A percentile compares a stretch with the other conserved stretches of the same genome.
These are phyloP conservation scores for Vigna nakashimae DNA, from an alignment of 306 rosid species.

Conservation along the genomic window DNA sequence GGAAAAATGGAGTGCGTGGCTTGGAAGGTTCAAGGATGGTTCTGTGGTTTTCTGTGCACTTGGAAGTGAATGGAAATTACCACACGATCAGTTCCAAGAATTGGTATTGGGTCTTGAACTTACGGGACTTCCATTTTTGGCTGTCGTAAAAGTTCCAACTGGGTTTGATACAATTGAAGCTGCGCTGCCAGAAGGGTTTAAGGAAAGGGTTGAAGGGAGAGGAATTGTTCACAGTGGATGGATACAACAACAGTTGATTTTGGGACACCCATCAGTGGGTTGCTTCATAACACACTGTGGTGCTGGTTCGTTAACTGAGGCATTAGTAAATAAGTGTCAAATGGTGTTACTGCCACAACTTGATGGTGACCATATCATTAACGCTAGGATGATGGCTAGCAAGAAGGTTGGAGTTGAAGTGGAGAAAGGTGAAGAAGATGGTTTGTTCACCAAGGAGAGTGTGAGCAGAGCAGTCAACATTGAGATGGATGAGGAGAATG, in stretches of 20 bases:
- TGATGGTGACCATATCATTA: slow-evolving; percentile 48
- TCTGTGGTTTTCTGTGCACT: slow-evolving; percentile 43
- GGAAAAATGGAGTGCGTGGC: slow-evolving; percentile 38
- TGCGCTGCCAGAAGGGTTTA: slow-evolving; percentile 50
- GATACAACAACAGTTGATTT: slow-evolving; percentile 67
- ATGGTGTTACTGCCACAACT: slow-evolving; percentile 56
- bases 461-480: no score
- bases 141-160: background rate
- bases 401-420: slow-evolving; percentile 35
- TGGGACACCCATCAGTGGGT: slow-evolving; percentile 65
- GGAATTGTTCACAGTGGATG: slow-evolving; percentile 56
- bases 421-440: no score
- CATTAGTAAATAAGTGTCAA: slow-evolving; percentile 52
- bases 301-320: slow-evolving; percentile 62
- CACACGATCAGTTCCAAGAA: slow-evolving; percentile 34
- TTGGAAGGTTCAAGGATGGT: slow-evolving; percentile 25
- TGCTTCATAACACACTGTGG: slow-evolving; percentile 84
- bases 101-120: slow-evolving; percentile 49
- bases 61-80: slow-evolving; percentile 44
- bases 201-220: slow-evolving; percentile 45
- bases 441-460: no score
- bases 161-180: background rate
- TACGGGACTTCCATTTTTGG: background rate
- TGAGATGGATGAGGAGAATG: no score
- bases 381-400: slow-evolving; percentile 51